These are phyloP conservation scores for Globisporangium megalacanthum DNA, from an alignment of 352 stramenopile genomes.

Conservation along the genomic window DNA sequence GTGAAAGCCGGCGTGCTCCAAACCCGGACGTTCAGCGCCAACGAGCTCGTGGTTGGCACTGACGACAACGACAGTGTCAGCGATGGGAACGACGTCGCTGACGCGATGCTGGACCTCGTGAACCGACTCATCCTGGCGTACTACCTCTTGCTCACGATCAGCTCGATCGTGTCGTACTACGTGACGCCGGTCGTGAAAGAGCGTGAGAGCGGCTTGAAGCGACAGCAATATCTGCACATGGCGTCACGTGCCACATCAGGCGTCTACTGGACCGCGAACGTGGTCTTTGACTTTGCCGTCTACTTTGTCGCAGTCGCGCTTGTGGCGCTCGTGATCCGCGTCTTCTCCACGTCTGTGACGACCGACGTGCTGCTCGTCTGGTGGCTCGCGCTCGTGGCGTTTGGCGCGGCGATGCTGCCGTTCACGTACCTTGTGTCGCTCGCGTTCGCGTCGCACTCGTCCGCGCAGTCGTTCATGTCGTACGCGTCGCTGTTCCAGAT, in stretches of 20 bases:
- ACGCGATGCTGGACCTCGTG: constrained; percentile 11
- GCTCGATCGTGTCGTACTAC: constrained; percentile 62
- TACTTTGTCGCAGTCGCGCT: constrained; percentile 29
- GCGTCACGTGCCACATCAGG: constrained; percentile 36
- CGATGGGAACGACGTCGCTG: not conserved
- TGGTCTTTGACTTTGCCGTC: constrained; percentile 54
- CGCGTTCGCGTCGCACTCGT: constrained; percentile 71
- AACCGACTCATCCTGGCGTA: constrained; percentile 91
- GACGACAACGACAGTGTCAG: not conserved
- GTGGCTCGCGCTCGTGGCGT: constrained; percentile 28
- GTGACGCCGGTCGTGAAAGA: constrained; percentile 62
- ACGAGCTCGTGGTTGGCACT: not conserved
- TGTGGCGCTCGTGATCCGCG: constrained; percentile 28
- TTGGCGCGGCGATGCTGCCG: constrained; percentile 52
- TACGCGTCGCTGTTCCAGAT: constrained; percentile 71
- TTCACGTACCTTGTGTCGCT: constrained; percentile 65
- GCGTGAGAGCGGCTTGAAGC: constrained; percentile 63
- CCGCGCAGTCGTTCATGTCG: constrained; percentile 73
- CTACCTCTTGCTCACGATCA: constrained; percentile 70
- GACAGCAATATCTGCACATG: constrained; percentile 66
- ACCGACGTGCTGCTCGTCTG: constrained; percentile 31
- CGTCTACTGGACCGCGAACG: constrained; percentile 66
- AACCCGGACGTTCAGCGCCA: not conserved
- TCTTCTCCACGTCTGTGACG: constrained; percentile 31
- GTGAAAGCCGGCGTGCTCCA: constrained; percentile 49